Evolutionary conservation across 768 basidiomycete species (phyloP), one percentile per base, ranked within the genome.

Genomic region (Trametes elegans): DNA sequence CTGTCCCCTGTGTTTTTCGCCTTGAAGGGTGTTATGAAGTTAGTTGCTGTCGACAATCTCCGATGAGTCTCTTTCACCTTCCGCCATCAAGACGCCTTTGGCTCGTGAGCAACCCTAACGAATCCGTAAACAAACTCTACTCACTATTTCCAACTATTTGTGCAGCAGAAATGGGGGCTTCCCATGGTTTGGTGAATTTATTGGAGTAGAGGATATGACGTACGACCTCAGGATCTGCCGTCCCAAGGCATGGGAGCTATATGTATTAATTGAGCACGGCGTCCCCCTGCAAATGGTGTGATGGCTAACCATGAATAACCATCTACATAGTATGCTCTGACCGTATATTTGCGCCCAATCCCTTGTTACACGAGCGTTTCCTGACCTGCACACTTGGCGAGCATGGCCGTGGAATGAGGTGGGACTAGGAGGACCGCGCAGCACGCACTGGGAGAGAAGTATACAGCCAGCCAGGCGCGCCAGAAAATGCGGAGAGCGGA

Each of bases 221-320:
- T 19, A 54, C 47, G 0, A 18, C 45, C 6, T n/a, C 18, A 0
- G 53, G 43, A 32, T 54, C 53, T 1, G 44, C 26, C 19, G 53
- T 54, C 53, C 53, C 46, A 16, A 54, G 23, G 14, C 44, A 38
- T 3, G 53, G 53, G 7, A 54, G 40, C 53, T 54, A 27, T n/a
- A 4, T 26, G 28, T 19, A 7, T 32, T 9, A 3, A 18, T 2
- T 23, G 19, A 13, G 5, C 16, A n/a, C 21, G 19, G 23, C 10
- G 14, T 13, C 14, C 28, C 19, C 29, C 11, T 3, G 4, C 32
- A 1, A n/a, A 29, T 21, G 11, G 24, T 24, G 7, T 16, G 23
- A 24, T 28, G 18, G 3, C 44, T 38, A 26, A 47, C 53, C 43
- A 39, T 47, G 19, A 46, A 24, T 9, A 54, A 27, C 53, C 53